Evolutionary conservation across 345 rosid genomes (phyloP), one percentile per base, ranked within the genome.

Genomic region (Eucalyptus pauciflora): DNA sequence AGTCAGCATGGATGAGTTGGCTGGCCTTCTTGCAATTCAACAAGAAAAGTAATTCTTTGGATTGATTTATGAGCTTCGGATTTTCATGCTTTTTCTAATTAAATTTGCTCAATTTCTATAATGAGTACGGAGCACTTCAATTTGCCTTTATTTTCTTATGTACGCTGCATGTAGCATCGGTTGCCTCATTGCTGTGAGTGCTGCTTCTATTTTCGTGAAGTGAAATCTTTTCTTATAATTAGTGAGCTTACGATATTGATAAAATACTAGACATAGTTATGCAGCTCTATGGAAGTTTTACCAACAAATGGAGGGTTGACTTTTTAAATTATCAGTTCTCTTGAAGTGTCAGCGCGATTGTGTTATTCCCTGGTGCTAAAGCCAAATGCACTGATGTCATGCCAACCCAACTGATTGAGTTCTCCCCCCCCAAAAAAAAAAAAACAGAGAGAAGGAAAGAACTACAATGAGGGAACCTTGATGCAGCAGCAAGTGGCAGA

Each of bases 1-100:
- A 92, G 99, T 97, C 91, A 94, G 96, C 93, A 89, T 96, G 91
- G 99, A 97, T 92, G 99, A 97, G 94, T 91, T 97, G 93, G 99
- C 99, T 92, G 93, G 90, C 85, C 97, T 97, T 88, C 99, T 97
- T 88, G 96, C 97, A 67, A 51, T 92, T 92, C 98, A 97, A 91
- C 99, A 96, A 86, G 98, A 96, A 92, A 90, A 93, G 99, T 97
- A 97, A 94, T 90, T 89, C 86, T 89, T 83, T 43, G 62, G 43
- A 86, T 87, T 87, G 51, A 69, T 87, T 64, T 46, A 49, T 88
- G 56, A 81, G 69, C 80, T 88, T 54, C 62, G 6, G 15, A 87
- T 90, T 54, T 58, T 33, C 31, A 46, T 52, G 27, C 15, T 37
- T 37, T 76, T 76, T 37, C 11, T 41, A 20, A 20, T 76, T 20